These are phyloP conservation scores for Plenodomus biglobosus DNA, from an alignment of 2,329 filamentous ascomycete genomes.

Conservation along the genomic window DNA sequence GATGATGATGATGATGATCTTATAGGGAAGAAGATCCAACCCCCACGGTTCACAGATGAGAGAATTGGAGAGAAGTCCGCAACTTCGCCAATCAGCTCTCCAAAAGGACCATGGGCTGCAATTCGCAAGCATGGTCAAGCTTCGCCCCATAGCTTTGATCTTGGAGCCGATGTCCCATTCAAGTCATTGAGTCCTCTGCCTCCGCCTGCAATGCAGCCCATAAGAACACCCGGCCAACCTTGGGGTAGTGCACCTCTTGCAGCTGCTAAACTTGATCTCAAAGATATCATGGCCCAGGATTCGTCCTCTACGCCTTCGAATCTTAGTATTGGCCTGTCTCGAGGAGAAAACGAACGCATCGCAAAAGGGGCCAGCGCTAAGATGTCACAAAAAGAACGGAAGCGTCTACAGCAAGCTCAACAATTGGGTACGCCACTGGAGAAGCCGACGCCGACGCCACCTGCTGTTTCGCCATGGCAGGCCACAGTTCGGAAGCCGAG, in stretches of 20 bases:
- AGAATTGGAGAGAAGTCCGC: conserved; percentile 6
- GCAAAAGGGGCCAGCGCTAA: conserved; percentile 55
- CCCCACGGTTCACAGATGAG: conserved; percentile 21
- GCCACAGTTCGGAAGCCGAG: conserved; percentile 35
- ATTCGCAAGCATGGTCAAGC: conserved; percentile 14
- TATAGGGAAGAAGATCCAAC: conserved; percentile 19
- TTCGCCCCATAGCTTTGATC: conserved; percentile 16
- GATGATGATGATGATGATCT: conserved; percentile 37
- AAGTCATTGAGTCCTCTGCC: conserved; percentile 29
- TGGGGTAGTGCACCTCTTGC: conserved; percentile 59
- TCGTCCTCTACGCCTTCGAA: conserved; percentile 55
- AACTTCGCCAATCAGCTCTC: conserved; percentile 23
- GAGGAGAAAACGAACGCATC: conserved; percentile 45
- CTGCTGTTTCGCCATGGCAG: conserved; percentile 41
- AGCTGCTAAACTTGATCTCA: conserved; percentile 69
- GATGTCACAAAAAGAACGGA: conserved; percentile 89
- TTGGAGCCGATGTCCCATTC: conserved; percentile 11
- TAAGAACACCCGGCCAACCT: conserved; percentile 45
- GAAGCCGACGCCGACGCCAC: conserved; percentile 33
- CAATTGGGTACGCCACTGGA: conserved; percentile 35
- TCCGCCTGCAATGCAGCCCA: conserved; percentile 20
- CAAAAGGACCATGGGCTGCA: conserved; percentile 30
- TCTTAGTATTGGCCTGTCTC: conserved; percentile 55
- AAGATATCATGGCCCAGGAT: conserved; percentile 71
- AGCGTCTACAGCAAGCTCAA: conserved; percentile 54